These are phyloP conservation scores for Neurospora sp. DNA, from an alignment of 495 filamentous ascomycete genomes.

Conservation along the genomic window DNA sequence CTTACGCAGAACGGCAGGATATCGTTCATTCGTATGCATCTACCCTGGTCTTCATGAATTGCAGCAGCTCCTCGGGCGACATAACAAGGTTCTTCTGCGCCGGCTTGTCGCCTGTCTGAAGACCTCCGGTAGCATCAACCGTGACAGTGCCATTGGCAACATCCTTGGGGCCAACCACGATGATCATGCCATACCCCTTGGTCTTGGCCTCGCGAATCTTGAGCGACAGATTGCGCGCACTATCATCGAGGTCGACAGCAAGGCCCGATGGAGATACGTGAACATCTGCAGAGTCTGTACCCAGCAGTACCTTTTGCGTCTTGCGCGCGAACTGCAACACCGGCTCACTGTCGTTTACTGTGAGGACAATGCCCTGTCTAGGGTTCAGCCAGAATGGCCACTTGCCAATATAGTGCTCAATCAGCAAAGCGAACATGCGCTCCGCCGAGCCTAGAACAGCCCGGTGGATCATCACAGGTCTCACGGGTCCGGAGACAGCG, in stretches of 20 bases:
- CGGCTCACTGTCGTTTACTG: conserved; percentile 54
- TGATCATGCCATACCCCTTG: conserved; percentile 65
- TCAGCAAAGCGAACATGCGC: conserved; percentile 75
- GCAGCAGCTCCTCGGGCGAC: conserved; percentile 22
- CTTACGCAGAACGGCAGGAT: conserved; percentile 52
- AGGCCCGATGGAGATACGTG: conserved; percentile 41
- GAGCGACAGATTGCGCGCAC: conserved; percentile 46
- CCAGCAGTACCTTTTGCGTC: conserved; percentile 35
- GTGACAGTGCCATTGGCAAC: conserved; percentile 22
- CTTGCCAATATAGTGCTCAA: conserved; percentile 71
- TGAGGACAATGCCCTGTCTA: conserved; percentile 66
- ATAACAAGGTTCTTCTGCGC: conserved; percentile 17
- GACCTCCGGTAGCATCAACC: conserved; percentile 21
- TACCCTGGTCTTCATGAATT: conserved; percentile 23
- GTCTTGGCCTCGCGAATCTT: conserved; percentile 65
- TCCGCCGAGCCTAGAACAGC: conserved; percentile 83
- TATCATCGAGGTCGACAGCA: conserved; percentile 62
- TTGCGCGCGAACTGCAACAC: conserved; percentile 49
- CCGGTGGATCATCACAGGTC: conserved; percentile 79
- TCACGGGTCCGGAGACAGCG: conserved; percentile 42
- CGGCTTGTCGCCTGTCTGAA: not conserved
- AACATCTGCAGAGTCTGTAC: conserved; percentile 25
- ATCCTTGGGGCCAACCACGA: conserved; percentile 58
- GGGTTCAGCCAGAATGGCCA: conserved; percentile 94
- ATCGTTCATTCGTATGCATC: conserved; percentile 20